Evolutionary conservation across 1,284 basidiomycete genomes (phyloP).

Genomic region (Marasmius tenuissimus): DNA sequence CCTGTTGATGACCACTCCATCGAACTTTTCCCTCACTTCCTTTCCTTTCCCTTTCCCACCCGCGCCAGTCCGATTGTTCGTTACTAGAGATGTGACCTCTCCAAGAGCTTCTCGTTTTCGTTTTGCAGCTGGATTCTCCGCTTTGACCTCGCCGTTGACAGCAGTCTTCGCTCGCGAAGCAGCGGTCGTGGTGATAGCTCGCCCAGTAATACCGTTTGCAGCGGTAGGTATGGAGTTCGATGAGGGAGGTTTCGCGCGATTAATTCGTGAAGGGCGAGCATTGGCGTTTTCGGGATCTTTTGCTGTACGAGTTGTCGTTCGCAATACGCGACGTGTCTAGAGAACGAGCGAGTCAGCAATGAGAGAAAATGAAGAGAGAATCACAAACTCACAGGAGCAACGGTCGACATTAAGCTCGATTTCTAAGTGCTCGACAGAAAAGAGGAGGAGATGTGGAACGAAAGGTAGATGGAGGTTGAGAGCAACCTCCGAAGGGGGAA

Average conservation of each 20-base stretch:
- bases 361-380: not conserved
- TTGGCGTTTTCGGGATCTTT: slow-evolving; percentile 70
- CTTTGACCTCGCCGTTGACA: slow-evolving; percentile 35
- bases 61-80: slow-evolving; percentile 41
- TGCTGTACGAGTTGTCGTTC: slow-evolving; percentile 49
- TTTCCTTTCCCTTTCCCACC: slow-evolving; percentile 40
- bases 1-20: slow-evolving; percentile 52
- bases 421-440: slow-evolving; percentile 30
- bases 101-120: slow-evolving; percentile 75
- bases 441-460: slow-evolving; percentile 47
- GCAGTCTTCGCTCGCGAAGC: slow-evolving; percentile 51
- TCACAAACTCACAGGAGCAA: slow-evolving; percentile 5
- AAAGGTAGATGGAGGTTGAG: slow-evolving; percentile 41
- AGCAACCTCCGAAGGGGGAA: not conserved
- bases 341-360: slow-evolving; percentile 5
- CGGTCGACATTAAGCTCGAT: slow-evolving; percentile 8
- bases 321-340: slow-evolving; percentile 59
- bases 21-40: slow-evolving; percentile 46
- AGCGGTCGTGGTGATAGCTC: slow-evolving; percentile 45
- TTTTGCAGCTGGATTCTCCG: slow-evolving; percentile 50
- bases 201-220: slow-evolving; percentile 39
- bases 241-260: slow-evolving; percentile 58
- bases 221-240: slow-evolving; percentile 32
- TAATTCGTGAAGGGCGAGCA: slow-evolving; percentile 50
- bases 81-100: slow-evolving; percentile 57